phyloP scores from a whole-genome alignment of 208 protist species.

The Wallacemonas collosoma region DNA sequence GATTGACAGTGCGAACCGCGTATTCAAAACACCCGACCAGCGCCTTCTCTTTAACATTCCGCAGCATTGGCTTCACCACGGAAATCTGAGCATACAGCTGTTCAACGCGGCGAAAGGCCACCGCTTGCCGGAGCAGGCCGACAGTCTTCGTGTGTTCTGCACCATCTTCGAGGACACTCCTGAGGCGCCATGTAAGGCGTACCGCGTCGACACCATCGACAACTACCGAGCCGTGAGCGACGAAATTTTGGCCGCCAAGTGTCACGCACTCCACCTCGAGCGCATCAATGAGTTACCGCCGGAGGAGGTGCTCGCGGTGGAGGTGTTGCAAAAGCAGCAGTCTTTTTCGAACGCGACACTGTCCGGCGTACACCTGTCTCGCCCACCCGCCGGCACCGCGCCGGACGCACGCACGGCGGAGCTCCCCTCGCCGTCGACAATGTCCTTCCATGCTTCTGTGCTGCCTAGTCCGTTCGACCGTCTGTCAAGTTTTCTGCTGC shows the following conservation, averaged over 20 bases:
- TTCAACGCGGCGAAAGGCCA: constrained; percentile 54
- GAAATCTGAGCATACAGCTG: constrained; percentile 39
- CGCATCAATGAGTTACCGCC: constrained; percentile 20
- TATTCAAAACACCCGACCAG: constrained; percentile 52
- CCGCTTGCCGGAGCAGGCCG: constrained; percentile 45
- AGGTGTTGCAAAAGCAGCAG: constrained; percentile 2
- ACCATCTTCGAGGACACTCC: constrained; percentile 73
- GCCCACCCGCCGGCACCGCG: neutral
- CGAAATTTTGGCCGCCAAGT: constrained; percentile 76
- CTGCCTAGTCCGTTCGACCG: constrained; percentile 1
- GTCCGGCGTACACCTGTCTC: neutral
- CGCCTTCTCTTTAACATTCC: constrained; percentile 64
- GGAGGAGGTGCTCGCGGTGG: constrained; percentile 6
- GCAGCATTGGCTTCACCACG: constrained; percentile 58
- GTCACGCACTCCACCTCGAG: constrained; percentile 36
- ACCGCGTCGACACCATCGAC: constrained; percentile 64
- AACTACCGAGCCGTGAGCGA: constrained; percentile 69
- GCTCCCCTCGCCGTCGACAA: too few species aligned
- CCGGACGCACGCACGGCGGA: neutral
- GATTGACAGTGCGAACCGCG: constrained; percentile 43
- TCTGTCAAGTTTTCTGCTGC: constrained; percentile 43
- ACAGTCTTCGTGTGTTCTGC: constrained; percentile 76
- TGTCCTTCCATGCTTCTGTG: neutral
- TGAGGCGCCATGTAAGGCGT: constrained; percentile 42
- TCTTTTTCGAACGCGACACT: neutral